These are phyloP conservation scores for Drechslerella stenobrocha DNA, from an alignment of 2,329 filamentous ascomycete species.

Conservation along the genomic window DNA sequence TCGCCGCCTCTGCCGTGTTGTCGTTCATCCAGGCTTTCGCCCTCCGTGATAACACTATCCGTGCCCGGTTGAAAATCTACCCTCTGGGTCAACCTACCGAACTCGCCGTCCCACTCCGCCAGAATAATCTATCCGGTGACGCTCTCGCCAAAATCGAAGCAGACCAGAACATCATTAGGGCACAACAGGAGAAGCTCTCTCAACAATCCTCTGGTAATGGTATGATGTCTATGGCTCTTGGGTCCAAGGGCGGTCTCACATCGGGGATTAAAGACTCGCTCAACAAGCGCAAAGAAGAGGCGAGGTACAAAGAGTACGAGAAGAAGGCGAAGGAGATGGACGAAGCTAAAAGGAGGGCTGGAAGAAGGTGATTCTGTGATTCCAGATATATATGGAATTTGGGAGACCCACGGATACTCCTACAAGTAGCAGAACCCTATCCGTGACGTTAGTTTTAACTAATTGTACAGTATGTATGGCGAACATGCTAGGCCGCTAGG, in stretches of 20 bases:
- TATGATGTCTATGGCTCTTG: constrained; percentile 50
- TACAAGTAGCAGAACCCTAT: too few relatives aligned
- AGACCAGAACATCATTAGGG: constrained; percentile 17
- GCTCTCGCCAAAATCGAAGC: constrained; percentile 22
- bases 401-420: too few relatives aligned
- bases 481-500: too few relatives aligned
- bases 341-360: constrained; percentile 50
- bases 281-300: constrained; percentile 54
- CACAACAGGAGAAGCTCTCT: constrained; percentile 28
- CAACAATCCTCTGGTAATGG: constrained; percentile 20
- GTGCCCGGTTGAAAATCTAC: constrained; percentile 56
- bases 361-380: too few relatives aligned
- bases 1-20: constrained; percentile 54
- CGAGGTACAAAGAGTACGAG: constrained; percentile 53
- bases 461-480: too few relatives aligned
- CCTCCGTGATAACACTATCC: constrained; percentile 57
- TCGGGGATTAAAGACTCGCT: constrained; percentile 54
- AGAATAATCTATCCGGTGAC: constrained; percentile 20
- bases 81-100: constrained; percentile 43
- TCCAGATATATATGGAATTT: too few relatives aligned
- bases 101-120: constrained; percentile 16
- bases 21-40: constrained; percentile 58
- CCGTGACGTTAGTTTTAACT: too few relatives aligned
- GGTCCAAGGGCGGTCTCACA: constrained; percentile 50
- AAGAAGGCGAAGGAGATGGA: constrained; percentile 55